Base-by-base conservation (phyloP, 352 stramenopile species). In the Blastocystis sp. region DNA sequence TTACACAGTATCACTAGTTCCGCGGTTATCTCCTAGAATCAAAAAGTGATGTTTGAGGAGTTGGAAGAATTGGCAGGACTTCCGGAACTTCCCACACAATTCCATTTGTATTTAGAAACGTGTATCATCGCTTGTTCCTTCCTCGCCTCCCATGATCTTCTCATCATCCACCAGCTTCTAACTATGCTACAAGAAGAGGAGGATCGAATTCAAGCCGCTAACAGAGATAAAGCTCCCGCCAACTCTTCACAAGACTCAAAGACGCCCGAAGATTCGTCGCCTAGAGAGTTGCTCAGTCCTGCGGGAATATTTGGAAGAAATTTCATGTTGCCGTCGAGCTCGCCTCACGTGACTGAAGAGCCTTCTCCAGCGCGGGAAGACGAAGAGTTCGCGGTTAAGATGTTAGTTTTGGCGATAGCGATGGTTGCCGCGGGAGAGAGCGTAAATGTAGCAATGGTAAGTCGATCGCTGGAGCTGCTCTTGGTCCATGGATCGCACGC, bases 381-480 rank as follows among this genome's bases (percentile, higher is more conserved):
- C 50, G 41, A 68, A n/a, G 73, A 85, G 50, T 85, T 66, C 55
- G 43, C 59, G 54, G 6, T 85, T 6, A 85, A 85, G 56, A 85
- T 85, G 73, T 7, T 85, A 55, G 73, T 85, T n/a, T 55, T 85
- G 47, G 73, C 37, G 24, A 85, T 85, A 1, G 73, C 73, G 18
- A 30, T 85, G 73, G 55, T 85, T 11, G 73, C 50, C 34, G 43
- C 73, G 53, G 73, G 73, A 11, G 73, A 85, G 50, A 13, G 30
- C 30, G 73, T 85, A 55, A 85, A 85, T 39, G 73, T 66, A 18
- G 47, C 53, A 24, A 85, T 85, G 73, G 55, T 85, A 11, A 85
- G 43, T 37, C 73, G 73, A 9, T 66, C 73, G 39, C 50, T 85
- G 73, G 73, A 85, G 50, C 47, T 85, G 34, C 54, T 85, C 0